Evolutionary conservation across 495 filamentous ascomycete genomes (phyloP).

Genomic region (Hypoxylon rickii): DNA sequence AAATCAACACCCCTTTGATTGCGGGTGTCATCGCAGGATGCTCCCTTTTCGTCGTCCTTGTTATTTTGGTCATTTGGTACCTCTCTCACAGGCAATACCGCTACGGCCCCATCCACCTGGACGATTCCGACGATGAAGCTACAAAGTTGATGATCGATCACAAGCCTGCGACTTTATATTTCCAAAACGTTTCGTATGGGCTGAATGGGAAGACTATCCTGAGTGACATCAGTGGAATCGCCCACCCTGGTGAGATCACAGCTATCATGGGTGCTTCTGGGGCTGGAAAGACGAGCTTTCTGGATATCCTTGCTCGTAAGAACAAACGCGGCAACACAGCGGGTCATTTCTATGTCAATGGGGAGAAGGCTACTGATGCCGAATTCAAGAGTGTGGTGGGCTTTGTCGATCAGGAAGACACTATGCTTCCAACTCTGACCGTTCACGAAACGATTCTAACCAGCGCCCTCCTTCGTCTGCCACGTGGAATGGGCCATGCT

Average conservation of each 20-base stretch:
- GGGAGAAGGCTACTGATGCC: slow-evolving; percentile 80
- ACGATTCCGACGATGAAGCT: slow-evolving; percentile 89
- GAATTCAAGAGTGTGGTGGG: slow-evolving; percentile 91
- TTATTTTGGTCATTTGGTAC: slow-evolving; percentile 86
- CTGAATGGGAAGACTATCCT: slow-evolving; percentile 89
- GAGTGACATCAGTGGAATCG: slow-evolving; percentile 76
- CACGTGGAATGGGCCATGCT: slow-evolving; percentile 81
- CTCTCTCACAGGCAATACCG: slow-evolving; percentile 73
- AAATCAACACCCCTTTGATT: slow-evolving; percentile 96
- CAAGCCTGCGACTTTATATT: slow-evolving; percentile 85
- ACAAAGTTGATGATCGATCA: slow-evolving; percentile 86
- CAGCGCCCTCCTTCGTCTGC: slow-evolving; percentile 86
- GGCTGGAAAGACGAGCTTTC: slow-evolving; percentile 95
- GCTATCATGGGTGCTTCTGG: slow-evolving; percentile 99
- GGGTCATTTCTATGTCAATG: slow-evolving; percentile 92
- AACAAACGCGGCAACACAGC: slow-evolving; percentile 85
- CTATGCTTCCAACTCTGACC: slow-evolving; percentile 94
- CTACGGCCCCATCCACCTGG: slow-evolving; percentile 77
- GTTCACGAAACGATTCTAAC: slow-evolving; percentile 98
- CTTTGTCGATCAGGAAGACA: slow-evolving; percentile 98
- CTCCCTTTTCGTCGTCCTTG: slow-evolving; percentile 82
- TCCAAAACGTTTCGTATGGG: slow-evolving; percentile 84
- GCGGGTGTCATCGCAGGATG: slow-evolving; percentile 90
- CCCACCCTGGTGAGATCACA: slow-evolving; percentile 86
- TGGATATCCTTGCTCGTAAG: slow-evolving; percentile 96